Evolutionary conservation across 2,329 filamentous ascomycete species (phyloP), one percentile per base, ranked within the genome.

Genomic region (Aspergillus sp.): DNA sequence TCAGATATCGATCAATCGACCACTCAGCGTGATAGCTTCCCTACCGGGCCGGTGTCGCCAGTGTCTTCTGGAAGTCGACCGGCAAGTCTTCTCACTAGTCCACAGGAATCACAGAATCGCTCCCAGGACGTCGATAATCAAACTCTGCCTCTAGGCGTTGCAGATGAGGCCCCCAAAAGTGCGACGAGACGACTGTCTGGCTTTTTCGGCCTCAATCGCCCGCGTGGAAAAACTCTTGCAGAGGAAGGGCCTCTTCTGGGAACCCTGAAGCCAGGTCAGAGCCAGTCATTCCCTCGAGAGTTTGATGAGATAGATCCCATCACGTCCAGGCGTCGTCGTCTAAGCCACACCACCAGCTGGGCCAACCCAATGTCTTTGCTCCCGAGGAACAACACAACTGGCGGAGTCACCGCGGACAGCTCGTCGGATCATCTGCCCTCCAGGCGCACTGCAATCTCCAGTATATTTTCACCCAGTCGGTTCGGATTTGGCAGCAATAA

Each of bases 201-300:
- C 17, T 75, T 88, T 13, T 86, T 87, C 64, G 78, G 79, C 62
- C 84, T 86, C 61, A 84, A 86, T 72, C 82, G 87, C 34, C 85
- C 85, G 67, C 82, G 87, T 63, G 84, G 85, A 4, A 89, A 89
- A 76, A 87, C 86, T 0, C 74, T 84, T 41, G 82, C 83, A 2
- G 84, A 87, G 64, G 84, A 87, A 34, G 84, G 85, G 3, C 85
- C 85, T 47, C 72, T 82, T 45, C 70, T 87, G 31, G 86, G 86
- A 17, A 83, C 83, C n/a, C 71, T 88, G 64, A 87, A 87, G 65
- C 76, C 83, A 52, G 81, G 82, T 0, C 85, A 89, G 64, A 88
- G 85, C 63, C 86, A 88, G 64, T 89, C 86, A n/a, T 83, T 89
- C 70, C 87, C 87, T 15, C 80, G 85, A 41, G 81, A 83, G 64